Evolutionary conservation across 306 rosid species (phyloP), one percentile per base, ranked within the genome.

Genomic region (Castanea sativa): DNA sequence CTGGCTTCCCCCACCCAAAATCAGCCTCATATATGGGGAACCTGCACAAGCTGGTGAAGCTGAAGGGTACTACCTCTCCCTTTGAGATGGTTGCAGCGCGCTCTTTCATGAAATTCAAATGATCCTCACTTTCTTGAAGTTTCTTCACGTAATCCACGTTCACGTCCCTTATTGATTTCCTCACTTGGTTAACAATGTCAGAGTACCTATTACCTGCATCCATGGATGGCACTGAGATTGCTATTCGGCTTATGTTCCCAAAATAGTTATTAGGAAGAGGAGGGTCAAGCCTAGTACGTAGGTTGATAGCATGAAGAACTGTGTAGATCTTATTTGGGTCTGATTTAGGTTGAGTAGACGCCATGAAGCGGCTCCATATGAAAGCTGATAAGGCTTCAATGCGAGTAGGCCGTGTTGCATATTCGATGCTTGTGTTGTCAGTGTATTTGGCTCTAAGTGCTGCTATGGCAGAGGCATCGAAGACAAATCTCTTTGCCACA

Each of bases 1-100:
- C 52, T 2, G 91, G 89, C 38, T 83, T 85, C 30, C 89, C 86
- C 91, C 86, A 80, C 16, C 89, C 91, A 23, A 85, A 80, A 45
- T 88, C 81, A 63, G 74, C 76, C 32, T 88, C 87, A 49, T 85
- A 83, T 1, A 85, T 21, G 0, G 78, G 78, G 20, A 82, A 43
- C 14, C 65, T 77, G 19, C 58, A 2, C 81, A 56, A 77, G 20
- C 81, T 72, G 30, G 55, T 78, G 27, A 77, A 82, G 21, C 55
- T 32, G 18, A 55, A 77, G 5, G 59, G 67, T 15, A 25, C 33
- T 21, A 70, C 9, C 1, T 73, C 55, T n/a, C 55, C 64, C n/a
- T 41, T 21, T 15, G 27, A 2, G 0, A 43, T 18, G 55, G 53
- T 16, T 5, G 6, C 21, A 43, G 11, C 16, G 5, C 13, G 52